Conservation (phyloP, 768 basidiomycete genomes). For the Gloeopeniophorella convolvens region DNA sequence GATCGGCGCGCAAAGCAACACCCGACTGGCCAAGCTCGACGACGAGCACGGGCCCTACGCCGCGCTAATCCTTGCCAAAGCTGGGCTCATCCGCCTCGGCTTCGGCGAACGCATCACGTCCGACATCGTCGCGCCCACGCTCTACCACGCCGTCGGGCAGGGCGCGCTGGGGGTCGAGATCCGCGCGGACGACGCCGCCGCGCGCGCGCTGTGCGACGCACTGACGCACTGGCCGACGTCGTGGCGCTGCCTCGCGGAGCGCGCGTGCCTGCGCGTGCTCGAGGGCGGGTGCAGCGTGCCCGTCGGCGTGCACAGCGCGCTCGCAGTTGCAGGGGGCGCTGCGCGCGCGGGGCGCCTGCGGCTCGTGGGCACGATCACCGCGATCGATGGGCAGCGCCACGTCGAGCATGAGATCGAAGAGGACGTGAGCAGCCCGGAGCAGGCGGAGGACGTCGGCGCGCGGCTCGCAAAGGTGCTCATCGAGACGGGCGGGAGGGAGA, state of each 20-base stretch:
- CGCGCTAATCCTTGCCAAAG: conserved; percentile 89
- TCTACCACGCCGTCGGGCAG: conserved; percentile 90
- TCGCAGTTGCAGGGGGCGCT: conserved; percentile 33
- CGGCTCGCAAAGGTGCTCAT: conserved; percentile 60
- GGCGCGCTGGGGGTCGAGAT: conserved; percentile 89
- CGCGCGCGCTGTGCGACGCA: conserved; percentile 54
- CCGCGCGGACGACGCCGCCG: conserved; percentile 54
- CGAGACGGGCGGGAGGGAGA: conserved; percentile 63
- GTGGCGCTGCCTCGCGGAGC: conserved; percentile 76
- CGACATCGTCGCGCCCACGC: conserved; percentile 64
- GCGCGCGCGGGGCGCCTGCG: conserved; percentile 34
- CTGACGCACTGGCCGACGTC: conserved; percentile 74
- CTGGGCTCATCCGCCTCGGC: conserved; percentile 80
- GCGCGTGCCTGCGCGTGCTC: conserved; percentile 79
- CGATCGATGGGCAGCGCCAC: conserved; percentile 65
- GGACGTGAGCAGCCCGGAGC: conserved; percentile 42
- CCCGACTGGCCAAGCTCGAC: conserved; percentile 88
- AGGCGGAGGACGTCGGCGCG: conserved; percentile 65
- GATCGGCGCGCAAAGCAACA: conserved; percentile 50
- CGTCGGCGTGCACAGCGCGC: conserved; percentile 67
- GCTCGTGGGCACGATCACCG: conserved; percentile 80
- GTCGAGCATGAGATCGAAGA: conserved; percentile 58
- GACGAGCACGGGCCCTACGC: conserved; percentile 71
- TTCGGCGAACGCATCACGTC: conserved; percentile 68
- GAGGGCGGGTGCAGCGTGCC: conserved; percentile 98